Percentiles rank a stretch among this genome's conserved stretches.
Conservation (phyloP, 805 yeast genomes). For the Yarrowia sp. region DNA sequence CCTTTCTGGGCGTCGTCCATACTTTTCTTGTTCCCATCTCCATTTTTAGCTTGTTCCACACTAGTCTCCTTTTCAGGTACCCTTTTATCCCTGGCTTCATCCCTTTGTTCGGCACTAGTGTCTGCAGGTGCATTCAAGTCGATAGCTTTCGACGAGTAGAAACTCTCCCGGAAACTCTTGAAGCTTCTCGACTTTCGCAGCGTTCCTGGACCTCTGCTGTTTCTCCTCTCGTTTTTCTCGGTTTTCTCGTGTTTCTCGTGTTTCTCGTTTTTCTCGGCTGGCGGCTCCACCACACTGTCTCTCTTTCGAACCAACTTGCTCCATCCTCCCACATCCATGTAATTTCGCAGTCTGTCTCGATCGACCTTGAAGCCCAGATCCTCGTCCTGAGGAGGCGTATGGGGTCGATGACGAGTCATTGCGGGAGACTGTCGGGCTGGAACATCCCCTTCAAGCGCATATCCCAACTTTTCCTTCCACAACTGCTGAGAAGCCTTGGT, state of each 20-base stretch:
- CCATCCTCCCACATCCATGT: slow-evolving; percentile 13
- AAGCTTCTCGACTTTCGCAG: neutral
- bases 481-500: neutral
- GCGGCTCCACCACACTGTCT: neutral
- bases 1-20: neutral
- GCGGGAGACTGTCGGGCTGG: neutral
- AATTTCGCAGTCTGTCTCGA: neutral
- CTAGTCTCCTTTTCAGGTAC: neutral
- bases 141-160: neutral
- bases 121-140: neutral
- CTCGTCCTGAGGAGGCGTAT: slow-evolving; percentile 12
- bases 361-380: slow-evolving; percentile 1
- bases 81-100: neutral
- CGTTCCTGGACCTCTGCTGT: neutral
- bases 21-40: neutral
- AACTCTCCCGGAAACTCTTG: neutral
- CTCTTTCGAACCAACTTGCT: neutral
- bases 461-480: neutral
- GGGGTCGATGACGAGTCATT: neutral
- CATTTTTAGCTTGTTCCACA: neutral
- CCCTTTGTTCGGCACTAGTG: neutral
- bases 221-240: neutral
- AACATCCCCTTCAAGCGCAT: neutral
- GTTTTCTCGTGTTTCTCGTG: no score
- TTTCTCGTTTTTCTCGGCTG: neutral